Conservation (phyloP, 129 eudicot species). For the Sambucus nigra region DNA sequence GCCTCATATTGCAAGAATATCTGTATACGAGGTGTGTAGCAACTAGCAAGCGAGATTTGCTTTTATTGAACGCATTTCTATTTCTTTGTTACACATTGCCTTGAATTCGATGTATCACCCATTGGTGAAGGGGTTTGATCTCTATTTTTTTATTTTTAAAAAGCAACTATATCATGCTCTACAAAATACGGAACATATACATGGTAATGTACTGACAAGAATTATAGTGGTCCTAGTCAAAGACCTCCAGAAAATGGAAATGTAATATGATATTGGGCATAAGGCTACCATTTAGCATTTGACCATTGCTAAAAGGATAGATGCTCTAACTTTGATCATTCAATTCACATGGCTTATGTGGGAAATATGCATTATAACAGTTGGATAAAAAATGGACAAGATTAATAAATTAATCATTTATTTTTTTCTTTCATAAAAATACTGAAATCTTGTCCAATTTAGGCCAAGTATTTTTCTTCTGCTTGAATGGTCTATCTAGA, state of each 20-base stretch:
- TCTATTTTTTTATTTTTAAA: background rate
- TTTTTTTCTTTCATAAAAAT: too few species aligned
- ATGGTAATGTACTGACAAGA: background rate
- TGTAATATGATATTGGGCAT: background rate
- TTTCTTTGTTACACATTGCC: background rate
- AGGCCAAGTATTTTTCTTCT: too few species aligned
- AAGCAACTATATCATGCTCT: background rate
- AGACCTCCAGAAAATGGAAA: background rate
- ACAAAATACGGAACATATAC: background rate
- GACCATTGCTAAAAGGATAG: background rate
- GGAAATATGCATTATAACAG: too few species aligned
- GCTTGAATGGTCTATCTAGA: too few species aligned
- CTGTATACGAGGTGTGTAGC: constrained; percentile 77
- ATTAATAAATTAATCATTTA: too few species aligned
- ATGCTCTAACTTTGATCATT: too few species aligned
- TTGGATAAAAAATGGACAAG: too few species aligned
- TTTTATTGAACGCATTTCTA: background rate
- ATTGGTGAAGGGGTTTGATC: background rate
- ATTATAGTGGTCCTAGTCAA: too few species aligned
- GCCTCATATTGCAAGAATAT: constrained; percentile 77
- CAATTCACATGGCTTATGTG: too few species aligned
- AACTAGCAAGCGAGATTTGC: constrained; percentile 10
- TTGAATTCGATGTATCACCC: constrained; percentile 5
- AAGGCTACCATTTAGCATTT: too few species aligned
- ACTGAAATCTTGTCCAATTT: too few species aligned